Evolutionary conservation across 2,329 filamentous ascomycete species (phyloP).

Genomic region (Colletotrichum musicola): DNA sequence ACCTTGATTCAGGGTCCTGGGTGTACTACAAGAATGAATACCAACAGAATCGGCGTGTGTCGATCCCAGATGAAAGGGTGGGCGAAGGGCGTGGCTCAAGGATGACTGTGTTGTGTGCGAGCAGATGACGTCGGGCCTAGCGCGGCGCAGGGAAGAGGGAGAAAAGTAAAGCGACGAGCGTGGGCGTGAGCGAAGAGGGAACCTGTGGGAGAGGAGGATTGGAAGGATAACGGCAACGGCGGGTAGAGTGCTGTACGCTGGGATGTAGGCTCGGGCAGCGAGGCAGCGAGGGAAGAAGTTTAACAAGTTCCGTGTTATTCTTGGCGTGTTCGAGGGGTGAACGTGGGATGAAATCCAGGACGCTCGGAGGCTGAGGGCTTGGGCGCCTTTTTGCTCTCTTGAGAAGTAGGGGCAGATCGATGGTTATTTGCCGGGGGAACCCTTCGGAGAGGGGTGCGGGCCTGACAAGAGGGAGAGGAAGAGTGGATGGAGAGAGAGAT

Average conservation of each 20-base stretch:
- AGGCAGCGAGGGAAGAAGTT: constrained; percentile 36
- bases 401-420: constrained; percentile 18
- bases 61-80: constrained; percentile 33
- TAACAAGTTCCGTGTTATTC: constrained; percentile 34
- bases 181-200: neutral
- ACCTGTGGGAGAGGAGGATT: neutral
- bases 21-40: constrained; percentile 38
- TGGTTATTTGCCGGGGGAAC: constrained; percentile 32
- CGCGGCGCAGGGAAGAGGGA: constrained; percentile 36
- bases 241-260: constrained; percentile 26
- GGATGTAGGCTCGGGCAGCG: constrained; percentile 29
- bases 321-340: constrained; percentile 32
- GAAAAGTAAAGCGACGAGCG: constrained; percentile 12
- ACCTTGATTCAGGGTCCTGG: constrained; percentile 37
- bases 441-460: constrained; percentile 11
- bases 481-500: constrained; percentile 3
- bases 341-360: constrained; percentile 38
- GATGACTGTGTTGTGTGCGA: constrained; percentile 25
- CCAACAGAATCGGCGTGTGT: constrained; percentile 28
- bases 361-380: constrained; percentile 36
- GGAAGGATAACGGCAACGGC: constrained; percentile 14
- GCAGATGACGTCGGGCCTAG: constrained; percentile 39
- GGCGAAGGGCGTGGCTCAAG: constrained; percentile 23
- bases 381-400: constrained; percentile 24
- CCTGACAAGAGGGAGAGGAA: constrained; percentile 22